Percentiles rank a stretch among this genome's conserved stretches.
phyloP scores from a whole-genome alignment of 1,284 basidiomycete species.

The Xerocomus tenax region DNA sequence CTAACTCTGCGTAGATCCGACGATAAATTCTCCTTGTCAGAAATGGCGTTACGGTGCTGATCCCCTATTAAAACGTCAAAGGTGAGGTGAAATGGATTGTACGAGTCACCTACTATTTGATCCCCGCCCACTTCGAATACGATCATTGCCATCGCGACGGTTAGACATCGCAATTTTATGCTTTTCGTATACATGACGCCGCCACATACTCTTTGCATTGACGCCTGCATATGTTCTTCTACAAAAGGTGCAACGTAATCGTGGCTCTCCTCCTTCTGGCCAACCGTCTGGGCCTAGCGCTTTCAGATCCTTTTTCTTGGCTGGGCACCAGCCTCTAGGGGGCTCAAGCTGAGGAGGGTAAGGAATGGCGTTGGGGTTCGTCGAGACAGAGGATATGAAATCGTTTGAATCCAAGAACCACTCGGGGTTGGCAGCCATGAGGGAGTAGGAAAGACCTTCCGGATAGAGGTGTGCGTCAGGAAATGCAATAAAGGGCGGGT shows the following conservation, averaged over 20 bases:
- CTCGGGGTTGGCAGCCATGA: conserved; percentile 60
- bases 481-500: conserved; percentile 59
- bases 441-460: conserved; percentile 58
- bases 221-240: conserved; percentile 70
- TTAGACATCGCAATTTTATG: conserved; percentile 81
- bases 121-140: conserved; percentile 47
- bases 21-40: conserved; percentile 31
- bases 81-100: not conserved
- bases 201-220: conserved; percentile 82
- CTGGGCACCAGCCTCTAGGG: conserved; percentile 71
- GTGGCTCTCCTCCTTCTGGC: conserved; percentile 68
- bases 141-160: conserved; percentile 57
- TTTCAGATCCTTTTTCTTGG: conserved; percentile 65
- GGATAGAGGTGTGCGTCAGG: conserved; percentile 51
- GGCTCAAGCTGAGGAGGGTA: conserved; percentile 70
- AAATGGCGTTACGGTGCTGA: conserved; percentile 23
- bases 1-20: conserved; percentile 26
- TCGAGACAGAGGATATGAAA: conserved; percentile 45
- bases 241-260: conserved; percentile 72
- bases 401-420: conserved; percentile 69
- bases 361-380: conserved; percentile 44
- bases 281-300: conserved; percentile 55
- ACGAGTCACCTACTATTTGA: conserved; percentile 47
- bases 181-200: conserved; percentile 75
- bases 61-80: conserved; percentile 27